These are phyloP conservation scores for Penicillium diatomitis DNA, from an alignment of 495 filamentous ascomycete genomes.

Conservation along the genomic window DNA sequence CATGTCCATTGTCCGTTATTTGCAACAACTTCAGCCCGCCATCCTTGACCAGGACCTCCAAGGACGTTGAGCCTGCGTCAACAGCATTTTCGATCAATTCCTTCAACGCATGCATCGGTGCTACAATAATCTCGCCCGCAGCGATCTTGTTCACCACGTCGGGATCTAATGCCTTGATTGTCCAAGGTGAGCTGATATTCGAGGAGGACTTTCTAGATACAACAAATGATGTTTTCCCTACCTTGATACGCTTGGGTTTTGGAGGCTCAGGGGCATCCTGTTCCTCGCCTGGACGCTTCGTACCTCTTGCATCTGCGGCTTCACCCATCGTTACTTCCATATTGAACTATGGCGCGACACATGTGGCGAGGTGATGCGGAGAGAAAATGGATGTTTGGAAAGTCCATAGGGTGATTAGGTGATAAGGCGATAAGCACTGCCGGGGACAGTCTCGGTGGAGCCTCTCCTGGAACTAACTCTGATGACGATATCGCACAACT, in stretches of 20 bases:
- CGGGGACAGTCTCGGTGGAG: constrained; percentile 7
- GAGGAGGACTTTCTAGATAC: too few relatives aligned
- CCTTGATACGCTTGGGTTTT: constrained; percentile 61
- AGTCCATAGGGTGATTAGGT: constrained; percentile 13
- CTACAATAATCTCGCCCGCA: constrained; percentile 98
- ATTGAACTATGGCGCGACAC: constrained; percentile 1
- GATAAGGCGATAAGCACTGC: constrained; percentile 5
- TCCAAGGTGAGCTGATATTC: too few relatives aligned
- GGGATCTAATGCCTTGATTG: constrained; percentile 67
- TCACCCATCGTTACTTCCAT: constrained; percentile 44
- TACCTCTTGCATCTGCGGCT: constrained; percentile 42
- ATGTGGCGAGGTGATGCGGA: constrained; percentile 11
- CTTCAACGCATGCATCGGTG: constrained; percentile 93
- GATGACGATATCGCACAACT: not conserved
- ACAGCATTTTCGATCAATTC: constrained; percentile 97
- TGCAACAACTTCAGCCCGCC: constrained; percentile 95
- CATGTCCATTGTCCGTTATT: constrained; percentile 96
- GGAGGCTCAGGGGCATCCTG: constrained; percentile 15
- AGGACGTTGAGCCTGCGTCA: constrained; percentile 83
- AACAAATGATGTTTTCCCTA: constrained; percentile 2
- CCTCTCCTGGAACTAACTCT: not conserved
- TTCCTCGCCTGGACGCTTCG: constrained; percentile 55
- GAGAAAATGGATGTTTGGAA: constrained; percentile 5
- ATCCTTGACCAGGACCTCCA: constrained; percentile 91
- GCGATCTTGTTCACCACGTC: constrained; percentile 99